phyloP scores from a whole-genome alignment of 148 eudicot genomes.

The Polygonum aviculare region DNA sequence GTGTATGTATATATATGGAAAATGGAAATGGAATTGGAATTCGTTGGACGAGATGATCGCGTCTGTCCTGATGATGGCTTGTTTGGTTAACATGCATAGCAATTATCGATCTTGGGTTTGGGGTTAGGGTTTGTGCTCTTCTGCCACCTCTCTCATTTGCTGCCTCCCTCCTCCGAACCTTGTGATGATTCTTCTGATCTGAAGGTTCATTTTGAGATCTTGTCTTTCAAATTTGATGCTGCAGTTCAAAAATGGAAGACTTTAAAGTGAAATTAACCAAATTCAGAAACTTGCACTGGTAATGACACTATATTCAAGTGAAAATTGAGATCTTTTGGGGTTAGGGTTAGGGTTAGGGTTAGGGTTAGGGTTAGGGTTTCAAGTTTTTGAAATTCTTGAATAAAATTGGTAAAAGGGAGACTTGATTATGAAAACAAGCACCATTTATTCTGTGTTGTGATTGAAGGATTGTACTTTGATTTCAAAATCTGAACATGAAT shows the following conservation, averaged over 20 bases:
- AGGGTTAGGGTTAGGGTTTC: background rate
- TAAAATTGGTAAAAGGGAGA: background rate
- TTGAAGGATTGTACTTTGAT: background rate
- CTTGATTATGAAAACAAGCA: no score
- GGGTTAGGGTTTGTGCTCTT: background rate
- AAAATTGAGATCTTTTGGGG: no score
- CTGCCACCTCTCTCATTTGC: constrained; percentile 10
- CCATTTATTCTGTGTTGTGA: background rate
- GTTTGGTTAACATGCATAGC: background rate
- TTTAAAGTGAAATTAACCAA: background rate
- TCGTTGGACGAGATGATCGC: background rate
- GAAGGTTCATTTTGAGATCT: constrained; percentile 7
- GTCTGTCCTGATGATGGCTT: background rate
- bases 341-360: background rate
- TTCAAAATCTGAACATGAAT: background rate
- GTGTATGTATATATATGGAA: background rate
- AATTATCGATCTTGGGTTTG: background rate
- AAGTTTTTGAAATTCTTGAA: background rate
- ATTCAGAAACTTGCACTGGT: no score
- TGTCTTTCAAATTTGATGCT: background rate
- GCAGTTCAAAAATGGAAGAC: background rate
- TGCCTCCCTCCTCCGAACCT: constrained; percentile 9
- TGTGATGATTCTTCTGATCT: constrained; percentile 1
- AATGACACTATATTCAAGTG: no score
- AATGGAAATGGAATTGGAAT: background rate